Evolutionary conservation across 1,284 basidiomycete species (phyloP).

Genomic region (Agroathelia rolfsii): DNA sequence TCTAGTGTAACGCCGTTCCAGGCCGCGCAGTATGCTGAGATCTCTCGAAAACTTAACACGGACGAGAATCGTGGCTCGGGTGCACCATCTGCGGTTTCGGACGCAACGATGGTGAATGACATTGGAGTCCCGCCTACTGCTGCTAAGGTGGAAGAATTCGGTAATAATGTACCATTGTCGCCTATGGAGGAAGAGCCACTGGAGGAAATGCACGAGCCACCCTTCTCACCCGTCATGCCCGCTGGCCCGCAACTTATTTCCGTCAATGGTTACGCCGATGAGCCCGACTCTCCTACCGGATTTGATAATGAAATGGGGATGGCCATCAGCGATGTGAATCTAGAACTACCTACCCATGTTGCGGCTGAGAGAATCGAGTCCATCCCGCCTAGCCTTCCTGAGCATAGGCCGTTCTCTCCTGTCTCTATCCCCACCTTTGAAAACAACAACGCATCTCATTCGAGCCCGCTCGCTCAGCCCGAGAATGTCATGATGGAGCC

Average conservation of each 20-base stretch:
- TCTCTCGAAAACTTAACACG: slow-evolving; percentile 43
- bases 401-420: slow-evolving; percentile 26
- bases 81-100: slow-evolving; percentile 25
- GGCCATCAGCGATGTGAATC: too few relatives aligned
- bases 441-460: slow-evolving; percentile 23
- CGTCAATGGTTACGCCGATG: slow-evolving; percentile 12
- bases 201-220: slow-evolving; percentile 2
- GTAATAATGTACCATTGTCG: too few relatives aligned
- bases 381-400: slow-evolving; percentile 42
- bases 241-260: too few relatives aligned
- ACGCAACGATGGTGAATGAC: slow-evolving; percentile 11
- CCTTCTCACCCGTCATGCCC: too few relatives aligned
- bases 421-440: too few relatives aligned
- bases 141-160: too few relatives aligned
- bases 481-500: slow-evolving; percentile 19
- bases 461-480: slow-evolving; percentile 22
- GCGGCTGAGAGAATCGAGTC: slow-evolving; percentile 35
- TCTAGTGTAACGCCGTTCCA: slow-evolving; percentile 66
- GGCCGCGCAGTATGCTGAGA: slow-evolving; percentile 62
- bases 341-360: slow-evolving; percentile 28
- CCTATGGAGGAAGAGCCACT: too few relatives aligned
- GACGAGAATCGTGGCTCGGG: slow-evolving; percentile 28
- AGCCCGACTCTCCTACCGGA: slow-evolving; percentile 28
- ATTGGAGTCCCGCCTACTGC: slow-evolving; percentile 10
- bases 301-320: too few relatives aligned